Base-by-base conservation (phyloP, 192 early-diverging fungal species). In the Cladochytrium replicatum region DNA sequence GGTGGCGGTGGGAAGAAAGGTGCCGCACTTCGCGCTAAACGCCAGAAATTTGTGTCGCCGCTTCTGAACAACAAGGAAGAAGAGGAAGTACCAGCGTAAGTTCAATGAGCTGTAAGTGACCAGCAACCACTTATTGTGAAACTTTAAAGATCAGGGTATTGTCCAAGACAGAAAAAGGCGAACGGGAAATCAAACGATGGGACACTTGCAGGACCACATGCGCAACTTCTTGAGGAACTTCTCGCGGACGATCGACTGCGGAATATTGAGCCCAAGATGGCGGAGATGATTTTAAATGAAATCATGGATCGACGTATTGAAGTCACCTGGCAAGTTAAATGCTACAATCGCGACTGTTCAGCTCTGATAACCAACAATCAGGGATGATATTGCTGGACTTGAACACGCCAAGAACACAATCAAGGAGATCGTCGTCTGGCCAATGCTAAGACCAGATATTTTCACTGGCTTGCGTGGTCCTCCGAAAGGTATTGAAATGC, bases 241-340 rank as follows among this genome's bases (percentile, higher is more conserved):
- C 57, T 53, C 11, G 49, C 71, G 0, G 88, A 89, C 46, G 86
- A 87, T 30, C 72, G 86, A 9, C 56, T 94, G 17, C 69, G 68
- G 34, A 92, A 94, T 58, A 80, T 94, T 24, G 90, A 93, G 3
- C 85, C 88, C 21, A 67, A 73, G 29, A 86, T 95, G 86, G 60
- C 89, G 13, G 88, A 95, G 56, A 80, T 78, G 55, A 88, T 95
- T 43, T 76, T 80, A 53, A 93, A 88, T 60, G 91, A 95, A 63
- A 85, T 94, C 39, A 70, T 94, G 60, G 79, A 79, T 3, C 63
- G 57, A 1, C 41, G 66, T 2, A 57, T 72, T 15, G 29, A 59
- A 0, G 77, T 93, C 2, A 64, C 70, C 4, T 93, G 91, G 72
- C 60, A 55, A 13, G 54, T 44, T 25, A n/a, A 7, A 3, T n/a